These are phyloP conservation scores for Penicillium salamii DNA, from an alignment of 495 filamentous ascomycete genomes.

Conservation along the genomic window DNA sequence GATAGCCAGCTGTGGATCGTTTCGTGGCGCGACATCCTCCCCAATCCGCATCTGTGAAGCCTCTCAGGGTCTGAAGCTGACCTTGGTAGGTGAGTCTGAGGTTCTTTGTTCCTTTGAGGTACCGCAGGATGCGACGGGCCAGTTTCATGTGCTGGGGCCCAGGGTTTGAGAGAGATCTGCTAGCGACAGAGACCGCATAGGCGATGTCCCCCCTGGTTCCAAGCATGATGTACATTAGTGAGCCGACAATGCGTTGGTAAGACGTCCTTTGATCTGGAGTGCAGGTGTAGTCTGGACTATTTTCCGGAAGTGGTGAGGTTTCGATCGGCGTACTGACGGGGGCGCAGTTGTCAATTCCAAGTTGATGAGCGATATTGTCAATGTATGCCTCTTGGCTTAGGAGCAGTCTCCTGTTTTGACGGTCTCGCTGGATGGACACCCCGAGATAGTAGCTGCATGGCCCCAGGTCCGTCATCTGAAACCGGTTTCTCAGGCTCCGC, in stretches of 20 bases:
- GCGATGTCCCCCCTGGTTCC: constrained; percentile 21
- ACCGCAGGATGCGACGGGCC: constrained; percentile 19
- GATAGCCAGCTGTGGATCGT: constrained; percentile 32
- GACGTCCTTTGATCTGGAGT: constrained; percentile 1
- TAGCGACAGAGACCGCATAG: constrained; percentile 15
- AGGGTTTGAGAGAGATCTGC: constrained; percentile 20
- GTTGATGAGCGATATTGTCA: constrained; percentile 15
- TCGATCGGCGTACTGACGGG: constrained; percentile 12
- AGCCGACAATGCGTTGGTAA: constrained; percentile 20
- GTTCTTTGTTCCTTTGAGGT: constrained; percentile 20
- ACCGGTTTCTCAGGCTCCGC: constrained; percentile 16
- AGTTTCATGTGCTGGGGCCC: constrained; percentile 15
- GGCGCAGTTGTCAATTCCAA: constrained; percentile 6
- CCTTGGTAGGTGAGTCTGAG: constrained; percentile 19
- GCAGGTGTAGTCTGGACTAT: constrained; percentile 5
- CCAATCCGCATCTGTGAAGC: constrained; percentile 25
- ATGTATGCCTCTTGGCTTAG: constrained; percentile 22
- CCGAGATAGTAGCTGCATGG: constrained; percentile 31
- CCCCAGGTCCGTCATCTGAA: constrained; percentile 32
- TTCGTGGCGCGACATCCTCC: constrained; percentile 18
- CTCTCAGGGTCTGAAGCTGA: constrained; percentile 11
- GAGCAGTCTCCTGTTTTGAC: constrained; percentile 16
- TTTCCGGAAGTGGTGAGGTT: constrained; percentile 8
- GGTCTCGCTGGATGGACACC: constrained; percentile 24
- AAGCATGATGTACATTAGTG: constrained; percentile 22